These are phyloP conservation scores for Melocanna baccifera DNA, from an alignment of 176 grass and related monocot genomes.

Conservation along the genomic window DNA sequence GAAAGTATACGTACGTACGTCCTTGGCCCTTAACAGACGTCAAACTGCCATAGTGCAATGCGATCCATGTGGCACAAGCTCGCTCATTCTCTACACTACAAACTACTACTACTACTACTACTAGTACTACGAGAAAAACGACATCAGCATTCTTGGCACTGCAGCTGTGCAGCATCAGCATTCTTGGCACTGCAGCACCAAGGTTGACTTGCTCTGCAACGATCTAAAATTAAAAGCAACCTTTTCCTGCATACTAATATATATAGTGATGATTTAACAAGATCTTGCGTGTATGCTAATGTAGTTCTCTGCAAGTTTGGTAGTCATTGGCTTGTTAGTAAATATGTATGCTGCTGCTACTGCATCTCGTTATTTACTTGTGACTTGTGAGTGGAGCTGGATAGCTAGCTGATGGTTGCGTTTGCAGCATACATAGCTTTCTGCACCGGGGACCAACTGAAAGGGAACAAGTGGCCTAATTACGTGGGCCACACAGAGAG, in stretches of 20 bases:
- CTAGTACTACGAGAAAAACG: neutral
- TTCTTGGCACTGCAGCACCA: neutral
- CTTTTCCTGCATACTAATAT: neutral
- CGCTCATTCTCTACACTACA: neutral
- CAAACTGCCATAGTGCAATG: neutral
- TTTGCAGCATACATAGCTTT: neutral
- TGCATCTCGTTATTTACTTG: neutral
- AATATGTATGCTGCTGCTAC: neutral
- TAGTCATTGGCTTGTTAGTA: neutral
- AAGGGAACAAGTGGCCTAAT: neutral
- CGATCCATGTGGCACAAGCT: neutral
- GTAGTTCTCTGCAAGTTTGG: neutral
- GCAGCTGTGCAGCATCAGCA: neutral
- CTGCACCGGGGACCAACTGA: neutral
- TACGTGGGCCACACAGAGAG: neutral
- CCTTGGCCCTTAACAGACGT: neutral
- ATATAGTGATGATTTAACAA: neutral
- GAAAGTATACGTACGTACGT: neutral
- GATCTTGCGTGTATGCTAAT: neutral
- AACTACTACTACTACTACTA: too few relatives aligned
- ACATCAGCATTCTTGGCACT: neutral
- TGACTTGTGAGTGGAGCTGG: neutral
- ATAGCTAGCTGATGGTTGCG: too few relatives aligned
- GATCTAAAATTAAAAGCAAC: neutral
- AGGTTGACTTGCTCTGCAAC: neutral